A percentile compares a stretch with the other conserved stretches of the same genome.
Conservation (phyloP, 1,284 basidiomycete genomes). For the Leccinum ponderosum region DNA sequence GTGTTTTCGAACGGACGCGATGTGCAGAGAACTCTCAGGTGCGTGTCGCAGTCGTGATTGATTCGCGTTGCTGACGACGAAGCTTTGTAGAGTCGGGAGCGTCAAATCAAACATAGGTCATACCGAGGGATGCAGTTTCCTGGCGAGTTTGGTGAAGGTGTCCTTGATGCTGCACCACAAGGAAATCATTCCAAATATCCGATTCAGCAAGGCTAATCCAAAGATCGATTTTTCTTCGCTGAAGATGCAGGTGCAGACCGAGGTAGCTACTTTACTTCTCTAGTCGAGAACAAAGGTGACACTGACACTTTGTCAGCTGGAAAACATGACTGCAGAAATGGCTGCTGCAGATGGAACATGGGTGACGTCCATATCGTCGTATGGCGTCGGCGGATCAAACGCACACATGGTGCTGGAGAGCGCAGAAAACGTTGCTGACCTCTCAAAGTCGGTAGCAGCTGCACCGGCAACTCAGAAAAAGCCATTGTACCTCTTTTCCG, state of each 20-base stretch:
- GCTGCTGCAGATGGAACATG: constrained; percentile 25
- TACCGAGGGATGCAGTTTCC: constrained; percentile 31
- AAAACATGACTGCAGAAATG: constrained; percentile 23
- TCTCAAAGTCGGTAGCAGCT: constrained; percentile 4
- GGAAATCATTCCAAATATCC: too few species aligned
- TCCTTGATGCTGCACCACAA: too few species aligned
- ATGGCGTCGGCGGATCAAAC: constrained; percentile 30
- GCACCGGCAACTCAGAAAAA: constrained; percentile 4
- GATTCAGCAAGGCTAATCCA: too few species aligned
- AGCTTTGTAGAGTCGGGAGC: constrained; percentile 26
- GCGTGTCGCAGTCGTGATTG: background rate
- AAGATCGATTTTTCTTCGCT: too few species aligned
- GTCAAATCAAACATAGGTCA: constrained; percentile 36
- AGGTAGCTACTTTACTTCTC: too few species aligned
- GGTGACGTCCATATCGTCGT: constrained; percentile 32
- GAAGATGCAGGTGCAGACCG: too few species aligned
- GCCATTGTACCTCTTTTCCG: constrained; percentile 23
- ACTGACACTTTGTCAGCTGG: constrained; percentile 11
- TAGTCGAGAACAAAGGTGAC: too few species aligned
- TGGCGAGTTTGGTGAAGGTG: too few species aligned
- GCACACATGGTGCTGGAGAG: constrained; percentile 30
- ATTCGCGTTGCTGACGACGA: background rate
- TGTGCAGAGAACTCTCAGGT: constrained; percentile 22
- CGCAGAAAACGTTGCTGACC: constrained; percentile 7
- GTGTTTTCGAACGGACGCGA: constrained; percentile 31